Conservation (phyloP, 116 monocot species). For the Phalaenopsis hybrid region DNA sequence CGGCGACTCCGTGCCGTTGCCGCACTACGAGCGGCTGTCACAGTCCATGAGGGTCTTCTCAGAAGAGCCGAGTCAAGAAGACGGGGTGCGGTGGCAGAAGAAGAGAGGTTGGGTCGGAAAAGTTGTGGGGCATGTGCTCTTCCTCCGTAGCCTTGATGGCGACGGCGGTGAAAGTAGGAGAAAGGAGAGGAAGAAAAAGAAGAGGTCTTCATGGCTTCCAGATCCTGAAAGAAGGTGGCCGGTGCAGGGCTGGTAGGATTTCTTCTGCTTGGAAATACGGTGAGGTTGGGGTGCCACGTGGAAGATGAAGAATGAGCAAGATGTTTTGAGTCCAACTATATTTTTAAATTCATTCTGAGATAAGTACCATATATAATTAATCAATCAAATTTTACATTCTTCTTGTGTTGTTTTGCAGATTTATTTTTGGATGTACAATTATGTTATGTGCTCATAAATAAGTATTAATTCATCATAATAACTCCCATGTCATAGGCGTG, state of each 20-base stretch:
- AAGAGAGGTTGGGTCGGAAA: slow-evolving; percentile 2
- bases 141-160: background rate
- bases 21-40: slow-evolving; percentile 28
- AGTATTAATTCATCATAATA: too few relatives aligned
- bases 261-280: too few relatives aligned
- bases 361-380: too few relatives aligned
- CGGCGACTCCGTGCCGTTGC: background rate
- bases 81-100: background rate
- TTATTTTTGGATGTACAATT: too few relatives aligned
- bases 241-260: slow-evolving; percentile 40
- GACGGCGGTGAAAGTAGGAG: background rate
- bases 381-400: too few relatives aligned
- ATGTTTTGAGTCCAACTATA: too few relatives aligned
- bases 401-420: too few relatives aligned
- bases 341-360: too few relatives aligned
- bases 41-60: slow-evolving; percentile 30
- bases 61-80: slow-evolving; percentile 10
- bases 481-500: too few relatives aligned
- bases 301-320: too few relatives aligned
- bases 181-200: slow-evolving; percentile 23
- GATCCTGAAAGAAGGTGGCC: slow-evolving; percentile 50
- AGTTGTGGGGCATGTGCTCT: slow-evolving; percentile 11
- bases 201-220: slow-evolving; percentile 42
- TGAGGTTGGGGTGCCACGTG: too few relatives aligned
- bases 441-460: too few relatives aligned